These are phyloP conservation scores for Trichoderma brevicompactum DNA, from an alignment of 2,329 filamentous ascomycete genomes.

Conservation along the genomic window DNA sequence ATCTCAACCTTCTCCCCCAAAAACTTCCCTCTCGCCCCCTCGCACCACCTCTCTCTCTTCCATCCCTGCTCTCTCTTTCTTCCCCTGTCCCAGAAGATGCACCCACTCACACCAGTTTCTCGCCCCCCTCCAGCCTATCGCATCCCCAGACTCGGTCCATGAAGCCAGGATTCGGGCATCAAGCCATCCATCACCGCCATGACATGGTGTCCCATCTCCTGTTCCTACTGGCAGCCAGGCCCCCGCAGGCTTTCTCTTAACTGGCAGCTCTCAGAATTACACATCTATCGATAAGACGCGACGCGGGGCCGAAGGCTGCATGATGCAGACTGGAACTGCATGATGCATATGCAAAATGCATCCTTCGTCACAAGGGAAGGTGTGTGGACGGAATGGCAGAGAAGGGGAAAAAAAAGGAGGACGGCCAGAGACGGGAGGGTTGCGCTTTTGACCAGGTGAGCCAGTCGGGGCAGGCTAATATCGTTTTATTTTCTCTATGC, in stretches of 20 bases:
- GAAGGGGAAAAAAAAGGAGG: not conserved
- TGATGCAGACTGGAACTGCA: slow-evolving; percentile 16
- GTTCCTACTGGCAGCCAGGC: not conserved
- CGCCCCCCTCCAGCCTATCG: not conserved
- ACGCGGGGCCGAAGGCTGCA: not conserved
- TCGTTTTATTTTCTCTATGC: not conserved
- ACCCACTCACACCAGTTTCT: slow-evolving; percentile 19
- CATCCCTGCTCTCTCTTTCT: slow-evolving; percentile 6
- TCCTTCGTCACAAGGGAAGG: slow-evolving; percentile 15
- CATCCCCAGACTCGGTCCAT: not conserved
- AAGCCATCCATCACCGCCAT: not conserved
- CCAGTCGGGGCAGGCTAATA: not conserved
- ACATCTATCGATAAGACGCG: slow-evolving; percentile 25
- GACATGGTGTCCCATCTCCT: slow-evolving; percentile 5
- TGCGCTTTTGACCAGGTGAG: slow-evolving; percentile 17
- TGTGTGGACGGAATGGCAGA: not conserved
- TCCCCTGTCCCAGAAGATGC: slow-evolving; percentile 14
- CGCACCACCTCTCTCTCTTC: not conserved
- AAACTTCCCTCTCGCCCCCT: not conserved
- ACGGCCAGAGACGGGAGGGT: not conserved
- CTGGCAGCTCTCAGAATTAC: slow-evolving; percentile 19
- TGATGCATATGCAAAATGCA: slow-evolving; percentile 23
- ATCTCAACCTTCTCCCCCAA: not conserved
- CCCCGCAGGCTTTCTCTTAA: not conserved
- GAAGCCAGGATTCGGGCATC: not conserved